Evolutionary conservation across 2,329 filamentous ascomycete genomes (phyloP), one percentile per base, ranked within the genome.

Genomic region (Hypoxylon sp.): DNA sequence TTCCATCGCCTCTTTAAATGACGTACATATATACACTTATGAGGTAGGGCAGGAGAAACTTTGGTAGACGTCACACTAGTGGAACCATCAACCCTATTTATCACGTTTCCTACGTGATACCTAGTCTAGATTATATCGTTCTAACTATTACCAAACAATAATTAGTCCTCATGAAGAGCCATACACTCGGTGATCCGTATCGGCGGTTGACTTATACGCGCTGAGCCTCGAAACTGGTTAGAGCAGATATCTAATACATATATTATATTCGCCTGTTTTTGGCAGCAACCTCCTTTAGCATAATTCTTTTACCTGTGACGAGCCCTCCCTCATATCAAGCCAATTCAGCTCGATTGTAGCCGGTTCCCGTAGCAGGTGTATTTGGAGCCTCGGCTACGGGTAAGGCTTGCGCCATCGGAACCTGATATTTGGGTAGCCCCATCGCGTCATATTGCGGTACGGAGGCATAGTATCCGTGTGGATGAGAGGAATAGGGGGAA

Each of bases 321-420:
- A 24, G n/a, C n/a, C 31, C n/a, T 32, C 51, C n/a, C 3, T 24
- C 5, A 27, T 1, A 17, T 69, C 19, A 67, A 29, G 37, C 42
- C 17, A 73, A 48, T 52, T 71, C 67, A 6, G 71, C 67, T 65
- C 71, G 60, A 58, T 70, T 71, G 17, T 62, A 51, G 13, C 29
- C 50, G 4, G 69, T 64, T 19, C 69, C 69, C 6, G 27, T 47
- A 6, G 60, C 62, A 27, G 69, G 64, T 7, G 56, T 68, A 54
- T 56, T 57, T 5, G 69, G 64, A 17, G 63, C 65, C 31, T 70
- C 67, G 17, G 24, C 37, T 32, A 58, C 15, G 8, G 54, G 46
- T 2, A 19, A 17, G n/a, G 54, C 21, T 19, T 68, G 51, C 8
- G 56, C 29, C 35, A 57, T 61, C 7, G 62, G 42, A 5, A 42